A percentile compares a stretch with the other conserved stretches of the same genome.
These are phyloP conservation scores for Hyaloscypha hepaticicola DNA, from an alignment of 495 filamentous ascomycete species.

Conservation along the genomic window DNA sequence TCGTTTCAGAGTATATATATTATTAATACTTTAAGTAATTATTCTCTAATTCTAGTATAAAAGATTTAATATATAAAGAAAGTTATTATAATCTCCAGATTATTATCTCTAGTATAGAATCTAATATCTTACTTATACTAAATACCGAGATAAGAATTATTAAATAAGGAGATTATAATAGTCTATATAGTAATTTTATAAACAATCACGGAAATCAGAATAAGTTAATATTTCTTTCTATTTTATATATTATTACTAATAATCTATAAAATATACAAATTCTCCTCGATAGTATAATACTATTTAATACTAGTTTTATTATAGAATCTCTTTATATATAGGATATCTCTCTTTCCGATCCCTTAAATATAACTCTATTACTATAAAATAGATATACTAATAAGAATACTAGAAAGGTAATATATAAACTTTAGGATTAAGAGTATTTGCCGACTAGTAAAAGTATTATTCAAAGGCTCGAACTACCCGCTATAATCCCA, in stretches of 20 bases:
- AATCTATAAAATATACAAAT: not conserved
- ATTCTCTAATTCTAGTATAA: slow-evolving; percentile 3
- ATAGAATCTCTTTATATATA: not conserved
- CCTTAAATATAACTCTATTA: too few relatives aligned
- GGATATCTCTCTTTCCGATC: too few relatives aligned
- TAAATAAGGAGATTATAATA: slow-evolving; percentile 2
- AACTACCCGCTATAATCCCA: not conserved
- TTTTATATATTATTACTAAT: slow-evolving; percentile 7
- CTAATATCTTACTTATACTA: not conserved
- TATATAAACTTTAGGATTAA: too few relatives aligned
- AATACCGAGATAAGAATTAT: not conserved
- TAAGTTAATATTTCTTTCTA: not conserved
- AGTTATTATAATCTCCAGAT: not conserved
- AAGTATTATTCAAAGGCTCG: too few relatives aligned
- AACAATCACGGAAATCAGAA: not conserved
- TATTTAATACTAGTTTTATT: not conserved
- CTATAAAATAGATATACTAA: too few relatives aligned
- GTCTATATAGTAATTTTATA: not conserved
- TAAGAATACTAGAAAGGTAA: too few relatives aligned
- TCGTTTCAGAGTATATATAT: slow-evolving; percentile 1
- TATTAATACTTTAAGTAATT: not conserved
- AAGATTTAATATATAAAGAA: not conserved
- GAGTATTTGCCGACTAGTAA: too few relatives aligned
- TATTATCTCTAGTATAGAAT: not conserved
- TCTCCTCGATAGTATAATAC: not conserved